Percentiles rank a stretch among this genome's conserved stretches.
These are phyloP conservation scores for Citrus reticulata DNA, from an alignment of 345 rosid genomes.

Conservation along the genomic window DNA sequence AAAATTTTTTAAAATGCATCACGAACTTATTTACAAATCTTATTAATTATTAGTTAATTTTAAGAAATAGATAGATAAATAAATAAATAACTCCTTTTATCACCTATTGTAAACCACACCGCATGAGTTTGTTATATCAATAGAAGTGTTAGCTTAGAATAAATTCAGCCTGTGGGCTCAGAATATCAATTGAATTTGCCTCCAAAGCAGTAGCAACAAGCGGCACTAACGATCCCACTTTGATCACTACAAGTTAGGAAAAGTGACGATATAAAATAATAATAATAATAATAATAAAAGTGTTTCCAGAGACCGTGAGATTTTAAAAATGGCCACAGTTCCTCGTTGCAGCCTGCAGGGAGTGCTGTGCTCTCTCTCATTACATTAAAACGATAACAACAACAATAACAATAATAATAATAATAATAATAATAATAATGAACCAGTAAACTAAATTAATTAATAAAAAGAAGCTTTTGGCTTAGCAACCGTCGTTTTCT, in stretches of 20 bases:
- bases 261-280: neutral
- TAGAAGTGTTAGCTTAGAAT: no score
- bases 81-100: no score
- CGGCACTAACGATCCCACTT: neutral
- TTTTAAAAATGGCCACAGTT: neutral
- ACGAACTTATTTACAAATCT: no score
- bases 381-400: neutral
- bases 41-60: no score
- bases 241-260: neutral
- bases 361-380: neutral
- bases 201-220: constrained; percentile 9
- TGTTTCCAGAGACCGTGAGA: neutral
- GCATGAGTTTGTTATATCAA: no score
- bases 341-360: neutral
- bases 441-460: neutral
- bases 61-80: no score
- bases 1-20: no score
- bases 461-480: neutral
- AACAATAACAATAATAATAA: no score
- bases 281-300: no score
- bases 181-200: neutral
- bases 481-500: constrained; percentile 6
- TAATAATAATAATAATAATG: no score
- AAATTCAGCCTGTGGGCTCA: no score
- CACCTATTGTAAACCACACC: no score